phyloP scores from a whole-genome alignment of 2,329 filamentous ascomycete genomes.

The Sclerotinia sclerotiorum region DNA sequence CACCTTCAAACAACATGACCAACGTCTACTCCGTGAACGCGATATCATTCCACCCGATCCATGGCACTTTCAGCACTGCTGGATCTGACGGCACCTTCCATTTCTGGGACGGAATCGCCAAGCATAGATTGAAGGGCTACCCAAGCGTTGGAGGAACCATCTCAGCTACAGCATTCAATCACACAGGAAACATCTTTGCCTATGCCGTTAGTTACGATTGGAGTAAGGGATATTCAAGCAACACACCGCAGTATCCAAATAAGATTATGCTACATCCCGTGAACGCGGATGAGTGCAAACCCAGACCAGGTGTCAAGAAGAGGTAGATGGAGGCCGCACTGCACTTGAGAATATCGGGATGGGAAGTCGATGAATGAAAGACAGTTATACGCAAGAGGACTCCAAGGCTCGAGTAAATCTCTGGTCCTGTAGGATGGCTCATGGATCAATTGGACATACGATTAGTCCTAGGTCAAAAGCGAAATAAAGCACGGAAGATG shows the following conservation, averaged over 20 bases:
- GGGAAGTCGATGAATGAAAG: background rate
- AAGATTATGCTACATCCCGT: constrained; percentile 87
- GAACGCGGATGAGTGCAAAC: constrained; percentile 62
- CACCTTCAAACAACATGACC: constrained; percentile 69
- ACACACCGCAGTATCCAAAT: constrained; percentile 70
- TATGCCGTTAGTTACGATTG: constrained; percentile 96
- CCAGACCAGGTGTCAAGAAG: constrained; percentile 45
- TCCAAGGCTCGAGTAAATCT: background rate
- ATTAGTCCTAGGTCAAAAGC: background rate
- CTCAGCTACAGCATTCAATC: constrained; percentile 87
- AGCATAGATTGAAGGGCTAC: constrained; percentile 87
- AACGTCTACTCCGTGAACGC: constrained; percentile 95
- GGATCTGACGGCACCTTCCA: constrained; percentile 95
- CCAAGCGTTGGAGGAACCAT: constrained; percentile 83
- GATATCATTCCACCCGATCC: constrained; percentile 94
- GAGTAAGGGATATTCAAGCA: constrained; percentile 91
- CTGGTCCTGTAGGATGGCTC: background rate
- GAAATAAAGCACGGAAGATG: background rate
- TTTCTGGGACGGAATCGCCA: constrained; percentile 93
- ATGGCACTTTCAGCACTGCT: constrained; percentile 97
- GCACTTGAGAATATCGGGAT: background rate
- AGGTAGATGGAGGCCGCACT: constrained; percentile 30
- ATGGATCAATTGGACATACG: constrained; percentile 1
- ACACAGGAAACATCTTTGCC: constrained; percentile 78
- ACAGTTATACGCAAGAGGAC: background rate